Evolutionary conservation across 2,329 filamentous ascomycete species (phyloP), one percentile per base, ranked within the genome.

Genomic region (Aspergillus thermomutatus): DNA sequence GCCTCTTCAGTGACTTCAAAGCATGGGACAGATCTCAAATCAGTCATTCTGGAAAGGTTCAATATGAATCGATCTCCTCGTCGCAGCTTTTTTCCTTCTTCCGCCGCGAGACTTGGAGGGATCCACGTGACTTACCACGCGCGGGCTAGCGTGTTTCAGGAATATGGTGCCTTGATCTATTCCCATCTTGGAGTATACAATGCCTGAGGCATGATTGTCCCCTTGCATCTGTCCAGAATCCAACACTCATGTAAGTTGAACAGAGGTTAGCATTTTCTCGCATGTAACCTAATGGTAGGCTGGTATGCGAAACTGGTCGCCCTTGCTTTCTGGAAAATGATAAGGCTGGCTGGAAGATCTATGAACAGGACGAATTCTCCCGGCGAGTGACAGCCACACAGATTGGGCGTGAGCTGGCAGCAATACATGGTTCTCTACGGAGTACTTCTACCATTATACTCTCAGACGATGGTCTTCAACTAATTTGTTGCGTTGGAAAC

Each of bases 141-240:
- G 50, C 21, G 53, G 59, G 25, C 52, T 64, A 67, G 67, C 57
- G 68, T 66, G 69, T 71, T 71, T 71, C 68, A 70, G 62, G 57
- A 64, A 48, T 49, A 21, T 37, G 55, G 37, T 61, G 52, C 51
- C 56, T 63, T 54, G 37, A 47, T 58, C 64, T 56, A 62, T 59
- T 54, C 64, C 60, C 26, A 37, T 46, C 60, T 54, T 43, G 64
- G 50, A 31, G 14, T 21, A n/a, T n/a, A n/a, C n/a, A 1, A 6
- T 53, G 58, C 56, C 58, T 59, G 31, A 56, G 50, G 50, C 49
- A 34, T n/a, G 11, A 27, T 3, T 26, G 10, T 37, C 40, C 27
- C 40, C 28, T 37, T 21, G 48, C 53, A 46, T 55, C 21, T 28
- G 7, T 41, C 23, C 14, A 54, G 9, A 49, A 26, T 6, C 28